Evolutionary conservation across 257 asterid species (phyloP), one percentile per base, ranked within the genome.

Genomic region (Primulina tabacum): DNA sequence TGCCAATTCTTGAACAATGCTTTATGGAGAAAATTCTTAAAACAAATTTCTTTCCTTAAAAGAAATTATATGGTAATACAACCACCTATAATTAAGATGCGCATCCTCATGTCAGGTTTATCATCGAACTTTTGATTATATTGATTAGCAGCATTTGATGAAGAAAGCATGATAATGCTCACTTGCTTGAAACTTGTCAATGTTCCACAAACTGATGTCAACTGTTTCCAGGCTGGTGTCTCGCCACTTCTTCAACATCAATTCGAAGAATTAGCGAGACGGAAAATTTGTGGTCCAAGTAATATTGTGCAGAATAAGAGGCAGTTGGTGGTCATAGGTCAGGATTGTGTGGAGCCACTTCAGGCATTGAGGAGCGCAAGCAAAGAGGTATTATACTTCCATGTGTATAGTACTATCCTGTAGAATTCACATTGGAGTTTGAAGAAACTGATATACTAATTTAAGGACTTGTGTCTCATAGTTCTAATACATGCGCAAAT

Each of bases 291-390:
- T 34, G 75, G 76, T 34, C 38, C 69, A 24, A 78, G 70, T 75
- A 73, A 68, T 63, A 47, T 78, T n/a, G 82, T 67, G n/a, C 83
- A 79, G 24, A 75, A 73, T 65, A 89, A 86, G 81, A 78, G 87
- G 69, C 87, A 79, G 71, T 47, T 94, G 82, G 83, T 86, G 64
- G 95, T 94, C 50, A 89, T 91, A 71, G 99, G 99, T 64, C 99
- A 89, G 79, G 93, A 94, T 71, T 88, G 88, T 11, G 84, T 94
- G 57, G 97, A 94, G 77, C 99, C 99, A 55, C 97, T 94, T 63
- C 86, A 91, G 85, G 99, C 99, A 73, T 84, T 94, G 81, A 82
- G 81, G 68, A 81, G 75, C 16, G 90, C 90, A 56, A 76, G 71
- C 61, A 72, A 79, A 1, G 85, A 77, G 87, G 87, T 84, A 77